Evolutionary conservation across 2,329 filamentous ascomycete genomes (phyloP), one percentile per base, ranked within the genome.

Genomic region (Xylariaceae sp.): DNA sequence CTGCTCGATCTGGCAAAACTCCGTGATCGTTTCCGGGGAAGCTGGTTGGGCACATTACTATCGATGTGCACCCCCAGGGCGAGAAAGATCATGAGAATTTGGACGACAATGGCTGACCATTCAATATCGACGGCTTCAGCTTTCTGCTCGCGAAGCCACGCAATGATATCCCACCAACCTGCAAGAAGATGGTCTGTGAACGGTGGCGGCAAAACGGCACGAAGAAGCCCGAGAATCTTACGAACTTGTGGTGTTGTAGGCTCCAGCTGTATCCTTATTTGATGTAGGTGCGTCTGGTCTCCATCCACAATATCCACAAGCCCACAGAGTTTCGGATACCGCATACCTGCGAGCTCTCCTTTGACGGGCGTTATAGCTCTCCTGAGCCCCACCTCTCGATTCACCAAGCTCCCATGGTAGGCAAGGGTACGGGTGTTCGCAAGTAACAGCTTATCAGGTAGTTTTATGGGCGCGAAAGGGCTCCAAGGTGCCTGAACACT

Each of bases 401-500:
- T 80, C 15, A 80, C 72, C 57, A 75, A 75, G 49, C 80, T 79
- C 15, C 80, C 79, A 52, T 77, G 74, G 62, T 82, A 83, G 56
- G 84, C 83, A 44, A 89, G 75, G 59, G 79, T 82, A 66, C 83
- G 80, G 30, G 81, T 77, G 63, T 88, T 84, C 58, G 86, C 80
- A 18, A 85, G 72, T 60, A 80, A 79, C 17, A 91, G 75, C 34
- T 70, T 72, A 6, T 79, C 66, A 1, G 88, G 86, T 1, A 91
- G 74, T 0, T 80, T 76, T n/a, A 92, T 75, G 49, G 84, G 85
- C n/a, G 86, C 84, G 10, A 88, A 78, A 55, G 82, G 81, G 59
- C 87, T 86, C 89, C 89, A 92, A 0, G 88, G 88, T 4, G 88
- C 88, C 72, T 92, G 88, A 8, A 90, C 76, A 64, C 86, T 89